Percentiles rank a stretch among this genome's conserved stretches.
These are phyloP conservation scores for Triangularia verruculosa DNA, from an alignment of 2,329 filamentous ascomycete genomes.

Conservation along the genomic window DNA sequence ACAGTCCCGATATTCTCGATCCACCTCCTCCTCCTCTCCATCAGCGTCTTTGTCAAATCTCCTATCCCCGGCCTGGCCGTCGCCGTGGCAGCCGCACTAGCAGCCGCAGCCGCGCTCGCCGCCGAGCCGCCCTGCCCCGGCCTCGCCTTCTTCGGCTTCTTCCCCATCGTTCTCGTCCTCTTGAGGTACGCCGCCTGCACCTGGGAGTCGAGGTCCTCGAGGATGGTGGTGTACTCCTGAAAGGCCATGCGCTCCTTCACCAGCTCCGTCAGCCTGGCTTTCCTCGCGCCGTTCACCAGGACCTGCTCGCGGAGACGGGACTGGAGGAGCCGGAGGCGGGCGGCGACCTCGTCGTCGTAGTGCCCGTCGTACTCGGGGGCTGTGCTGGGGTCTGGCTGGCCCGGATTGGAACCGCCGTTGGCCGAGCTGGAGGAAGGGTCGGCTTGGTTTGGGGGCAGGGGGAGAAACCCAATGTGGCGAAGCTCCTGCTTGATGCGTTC, in stretches of 20 bases:
- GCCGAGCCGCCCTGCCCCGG: conserved; percentile 54
- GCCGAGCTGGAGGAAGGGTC: conserved; percentile 9
- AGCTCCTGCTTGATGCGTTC: conserved; percentile 90
- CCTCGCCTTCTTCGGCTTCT: conserved; percentile 86
- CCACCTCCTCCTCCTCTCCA: conserved; percentile 89
- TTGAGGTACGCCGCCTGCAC: conserved; percentile 95
- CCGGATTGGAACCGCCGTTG: conserved; percentile 1
- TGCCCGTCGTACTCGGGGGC: conserved; percentile 79
- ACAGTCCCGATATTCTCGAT: conserved; percentile 87
- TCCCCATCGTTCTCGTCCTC: conserved; percentile 88
- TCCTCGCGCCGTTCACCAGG: conserved; percentile 85
- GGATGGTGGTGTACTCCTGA: conserved; percentile 95
- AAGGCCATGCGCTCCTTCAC: conserved; percentile 91
- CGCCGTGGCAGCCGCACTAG: conserved; percentile 52
- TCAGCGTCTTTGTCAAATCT: conserved; percentile 83
- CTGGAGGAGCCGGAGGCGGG: conserved; percentile 82
- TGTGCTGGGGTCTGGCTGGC: conserved; percentile 32
- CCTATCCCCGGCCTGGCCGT: conserved; percentile 79
- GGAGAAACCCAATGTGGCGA: conserved; percentile 83
- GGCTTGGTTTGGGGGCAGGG: conserved; percentile 37
- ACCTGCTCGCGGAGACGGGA: conserved; percentile 77
- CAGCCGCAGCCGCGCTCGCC: conserved; percentile 45
- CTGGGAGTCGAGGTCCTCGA: conserved; percentile 92
- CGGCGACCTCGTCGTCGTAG: conserved; percentile 91
- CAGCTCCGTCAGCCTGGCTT: conserved; percentile 79